Conservation (phyloP, 2,329 filamentous ascomycete species). For the Myotisia sp. region DNA sequence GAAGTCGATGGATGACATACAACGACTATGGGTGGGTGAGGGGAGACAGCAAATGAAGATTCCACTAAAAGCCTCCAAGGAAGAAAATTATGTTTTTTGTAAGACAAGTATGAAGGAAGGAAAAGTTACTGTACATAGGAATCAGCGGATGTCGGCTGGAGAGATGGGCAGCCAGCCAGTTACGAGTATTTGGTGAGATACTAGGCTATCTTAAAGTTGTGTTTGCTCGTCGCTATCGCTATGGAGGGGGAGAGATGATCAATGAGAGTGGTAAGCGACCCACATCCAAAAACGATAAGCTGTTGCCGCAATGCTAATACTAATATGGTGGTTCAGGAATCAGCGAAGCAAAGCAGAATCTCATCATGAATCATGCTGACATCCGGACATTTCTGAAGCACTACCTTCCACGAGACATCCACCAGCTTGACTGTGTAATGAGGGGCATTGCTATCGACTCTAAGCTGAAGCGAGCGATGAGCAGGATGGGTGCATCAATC, state of each 20-base stretch:
- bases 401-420: conserved; percentile 12
- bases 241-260: conserved; percentile 13
- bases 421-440: conserved; percentile 13
- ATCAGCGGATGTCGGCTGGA: conserved; percentile 12
- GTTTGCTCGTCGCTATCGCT: too few relatives aligned
- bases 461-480: conserved; percentile 11
- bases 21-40: conserved; percentile 12
- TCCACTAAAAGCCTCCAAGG: conserved; percentile 14
- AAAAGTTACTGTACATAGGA: conserved; percentile 12
- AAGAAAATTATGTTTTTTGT: conserved; percentile 16
- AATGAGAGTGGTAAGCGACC: conserved; percentile 13
- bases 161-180: conserved; percentile 11
- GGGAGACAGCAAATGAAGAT: conserved; percentile 13
- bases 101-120: conserved; percentile 11
- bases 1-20: conserved; percentile 15
- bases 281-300: not conserved
- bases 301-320: not conserved
- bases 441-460: conserved; percentile 13
- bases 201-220: too few relatives aligned
- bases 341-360: conserved; percentile 14
- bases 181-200: too few relatives aligned
- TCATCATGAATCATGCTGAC: conserved; percentile 15
- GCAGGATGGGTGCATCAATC: conserved; percentile 12
- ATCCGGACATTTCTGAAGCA: conserved; percentile 16
- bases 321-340: conserved; percentile 12